Conservation (phyloP, 176 grass and related monocot genomes). For the Aegilops longissima region DNA sequence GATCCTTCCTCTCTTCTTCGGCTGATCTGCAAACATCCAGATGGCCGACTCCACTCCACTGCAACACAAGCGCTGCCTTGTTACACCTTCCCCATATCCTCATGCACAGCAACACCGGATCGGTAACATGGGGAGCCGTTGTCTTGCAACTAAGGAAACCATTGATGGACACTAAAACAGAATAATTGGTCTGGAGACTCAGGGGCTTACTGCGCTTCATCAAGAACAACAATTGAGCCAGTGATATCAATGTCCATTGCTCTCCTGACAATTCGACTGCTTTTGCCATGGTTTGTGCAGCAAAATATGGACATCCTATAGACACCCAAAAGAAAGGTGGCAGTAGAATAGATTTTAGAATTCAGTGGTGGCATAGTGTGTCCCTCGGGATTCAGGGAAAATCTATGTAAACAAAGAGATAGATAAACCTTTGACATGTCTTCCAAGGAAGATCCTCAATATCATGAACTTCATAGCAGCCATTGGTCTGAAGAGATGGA, state of each 20-base stretch:
- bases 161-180: not conserved
- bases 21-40: too few relatives aligned
- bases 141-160: not conserved
- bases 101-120: too few relatives aligned
- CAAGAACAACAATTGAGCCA: conserved; percentile 79
- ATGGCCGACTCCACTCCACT: too few relatives aligned
- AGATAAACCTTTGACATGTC: conserved; percentile 63
- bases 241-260: conserved; percentile 91
- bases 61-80: too few relatives aligned
- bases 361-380: too few relatives aligned
- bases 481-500: conserved; percentile 85
- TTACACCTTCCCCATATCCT: too few relatives aligned
- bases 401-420: conserved; percentile 18
- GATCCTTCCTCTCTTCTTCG: too few relatives aligned
- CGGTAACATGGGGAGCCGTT: too few relatives aligned
- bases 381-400: too few relatives aligned
- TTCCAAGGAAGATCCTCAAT: conserved; percentile 95
- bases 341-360: too few relatives aligned
- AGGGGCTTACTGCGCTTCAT: conserved; percentile 83
- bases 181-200: not conserved
- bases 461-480: conserved; percentile 89
- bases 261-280: conserved; percentile 71
- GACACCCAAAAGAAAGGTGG: too few relatives aligned
- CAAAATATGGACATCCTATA: too few relatives aligned
- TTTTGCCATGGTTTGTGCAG: not conserved